Evolutionary conservation across 129 eudicot species (phyloP).

Genomic region (Escallonia rubra): DNA sequence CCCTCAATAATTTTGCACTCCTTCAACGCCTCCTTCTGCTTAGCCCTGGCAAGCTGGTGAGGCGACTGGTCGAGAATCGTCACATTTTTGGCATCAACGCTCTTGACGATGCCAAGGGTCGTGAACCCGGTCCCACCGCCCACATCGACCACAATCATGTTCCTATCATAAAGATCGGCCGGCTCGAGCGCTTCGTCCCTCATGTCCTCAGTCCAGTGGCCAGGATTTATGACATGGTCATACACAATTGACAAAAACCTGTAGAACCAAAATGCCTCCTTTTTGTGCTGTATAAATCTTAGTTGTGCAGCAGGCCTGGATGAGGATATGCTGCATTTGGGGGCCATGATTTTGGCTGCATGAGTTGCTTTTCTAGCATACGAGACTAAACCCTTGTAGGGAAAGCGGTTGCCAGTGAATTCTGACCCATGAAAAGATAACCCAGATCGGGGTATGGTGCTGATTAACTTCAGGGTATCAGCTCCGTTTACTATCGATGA

Average conservation of each 20-base stretch:
- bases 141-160: constrained; percentile 40
- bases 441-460: constrained; percentile 23
- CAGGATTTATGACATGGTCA: constrained; percentile 33
- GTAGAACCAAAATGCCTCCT: constrained; percentile 40
- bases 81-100: constrained; percentile 35
- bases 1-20: constrained; percentile 30
- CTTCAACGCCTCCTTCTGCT: constrained; percentile 32
- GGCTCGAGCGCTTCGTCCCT: constrained; percentile 43
- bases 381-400: background rate
- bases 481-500: constrained; percentile 38
- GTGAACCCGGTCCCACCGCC: constrained; percentile 52
- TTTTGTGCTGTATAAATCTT: constrained; percentile 34
- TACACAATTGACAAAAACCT: constrained; percentile 31
- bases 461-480: constrained; percentile 27
- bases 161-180: constrained; percentile 33
- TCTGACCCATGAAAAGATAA: constrained; percentile 29
- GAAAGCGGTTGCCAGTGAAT: background rate
- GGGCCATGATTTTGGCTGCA: constrained; percentile 14
- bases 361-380: background rate
- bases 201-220: constrained; percentile 31
- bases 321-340: constrained; percentile 24
- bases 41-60: constrained; percentile 34
- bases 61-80: constrained; percentile 38
- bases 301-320: constrained; percentile 30
- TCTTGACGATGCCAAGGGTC: constrained; percentile 28